Percentiles rank a stretch among this genome's conserved stretches.
phyloP scores from a whole-genome alignment of 1,284 basidiomycete species.

The Phylloporus sp. region DNA sequence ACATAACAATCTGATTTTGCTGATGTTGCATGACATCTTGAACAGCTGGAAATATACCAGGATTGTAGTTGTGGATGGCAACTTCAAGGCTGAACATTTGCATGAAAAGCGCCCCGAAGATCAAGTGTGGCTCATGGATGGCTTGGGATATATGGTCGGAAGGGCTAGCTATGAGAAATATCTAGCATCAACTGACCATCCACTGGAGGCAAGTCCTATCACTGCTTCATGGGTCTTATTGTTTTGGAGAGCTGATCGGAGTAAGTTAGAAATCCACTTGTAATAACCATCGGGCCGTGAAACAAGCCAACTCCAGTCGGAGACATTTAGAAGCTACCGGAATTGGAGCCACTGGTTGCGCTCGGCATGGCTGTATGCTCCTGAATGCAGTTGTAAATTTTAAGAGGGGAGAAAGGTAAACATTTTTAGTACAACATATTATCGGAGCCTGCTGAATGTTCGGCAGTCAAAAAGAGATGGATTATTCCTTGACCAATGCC shows the following conservation, averaged over 20 bases:
- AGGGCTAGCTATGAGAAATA: not conserved
- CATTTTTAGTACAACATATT: too few relatives aligned
- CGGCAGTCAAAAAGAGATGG: slow-evolving; percentile 31
- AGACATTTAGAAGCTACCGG: slow-evolving; percentile 14
- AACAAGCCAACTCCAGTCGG: slow-evolving; percentile 5
- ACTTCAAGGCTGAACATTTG: slow-evolving; percentile 3
- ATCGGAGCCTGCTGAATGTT: not conserved
- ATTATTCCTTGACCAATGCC: slow-evolving; percentile 25
- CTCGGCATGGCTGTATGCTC: slow-evolving; percentile 6
- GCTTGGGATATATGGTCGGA: slow-evolving; percentile 10
- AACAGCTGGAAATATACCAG: too few relatives aligned
- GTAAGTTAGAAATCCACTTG: not conserved
- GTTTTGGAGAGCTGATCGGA: not conserved
- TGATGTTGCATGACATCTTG: too few relatives aligned
- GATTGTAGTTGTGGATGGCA: not conserved
- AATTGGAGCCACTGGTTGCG: slow-evolving; percentile 4
- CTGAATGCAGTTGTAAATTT: not conserved
- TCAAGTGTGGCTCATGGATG: slow-evolving; percentile 18
- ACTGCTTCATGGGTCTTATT: too few relatives aligned
- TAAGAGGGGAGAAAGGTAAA: not conserved
- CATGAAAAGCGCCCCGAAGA: not conserved
- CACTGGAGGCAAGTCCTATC: not conserved
- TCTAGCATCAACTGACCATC: not conserved
- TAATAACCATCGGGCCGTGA: slow-evolving; percentile 19
- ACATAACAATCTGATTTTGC: too few relatives aligned